Percentiles rank a stretch among this genome's conserved stretches.
Evolutionary conservation across 805 yeast species (phyloP).

Genomic region (Teunomyces pallodes): DNA sequence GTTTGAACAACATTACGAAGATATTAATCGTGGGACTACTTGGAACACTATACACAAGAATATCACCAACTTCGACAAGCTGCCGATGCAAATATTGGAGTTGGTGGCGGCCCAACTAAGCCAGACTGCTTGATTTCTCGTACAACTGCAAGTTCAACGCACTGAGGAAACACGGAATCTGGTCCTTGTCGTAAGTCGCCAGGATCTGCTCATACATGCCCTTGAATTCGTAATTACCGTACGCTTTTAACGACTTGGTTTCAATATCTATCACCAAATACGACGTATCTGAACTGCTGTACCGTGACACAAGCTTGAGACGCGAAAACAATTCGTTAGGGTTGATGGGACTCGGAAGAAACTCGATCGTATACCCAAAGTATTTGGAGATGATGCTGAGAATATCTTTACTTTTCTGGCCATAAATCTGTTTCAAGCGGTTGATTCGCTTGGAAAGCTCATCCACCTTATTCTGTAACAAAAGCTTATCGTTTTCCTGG

Average conservation of each 20-base stretch:
- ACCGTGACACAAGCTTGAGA: slow-evolving; percentile 54
- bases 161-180: slow-evolving; percentile 75
- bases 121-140: slow-evolving; percentile 26
- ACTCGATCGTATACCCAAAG: slow-evolving; percentile 73
- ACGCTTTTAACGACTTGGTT: slow-evolving; percentile 53
- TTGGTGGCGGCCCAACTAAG: slow-evolving; percentile 6
- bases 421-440: slow-evolving; percentile 56
- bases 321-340: slow-evolving; percentile 48
- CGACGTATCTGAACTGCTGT: slow-evolving; percentile 27
- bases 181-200: slow-evolving; percentile 65
- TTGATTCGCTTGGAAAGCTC: slow-evolving; percentile 49
- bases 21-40: slow-evolving; percentile 56
- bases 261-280: slow-evolving; percentile 58
- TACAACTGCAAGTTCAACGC: slow-evolving; percentile 68
- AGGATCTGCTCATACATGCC: slow-evolving; percentile 48
- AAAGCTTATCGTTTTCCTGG: slow-evolving; percentile 50
- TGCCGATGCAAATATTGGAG: slow-evolving; percentile 40
- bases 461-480: slow-evolving; percentile 46
- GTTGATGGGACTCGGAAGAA: slow-evolving; percentile 45
- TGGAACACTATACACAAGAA: slow-evolving; percentile 57
- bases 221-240: slow-evolving; percentile 40
- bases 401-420: slow-evolving; percentile 68
- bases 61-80: slow-evolving; percentile 43
- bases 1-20: slow-evolving; percentile 32
- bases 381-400: slow-evolving; percentile 63